Evolutionary conservation across 2,329 filamentous ascomycete species (phyloP).

Genomic region (Ambrosiella xylebori): DNA sequence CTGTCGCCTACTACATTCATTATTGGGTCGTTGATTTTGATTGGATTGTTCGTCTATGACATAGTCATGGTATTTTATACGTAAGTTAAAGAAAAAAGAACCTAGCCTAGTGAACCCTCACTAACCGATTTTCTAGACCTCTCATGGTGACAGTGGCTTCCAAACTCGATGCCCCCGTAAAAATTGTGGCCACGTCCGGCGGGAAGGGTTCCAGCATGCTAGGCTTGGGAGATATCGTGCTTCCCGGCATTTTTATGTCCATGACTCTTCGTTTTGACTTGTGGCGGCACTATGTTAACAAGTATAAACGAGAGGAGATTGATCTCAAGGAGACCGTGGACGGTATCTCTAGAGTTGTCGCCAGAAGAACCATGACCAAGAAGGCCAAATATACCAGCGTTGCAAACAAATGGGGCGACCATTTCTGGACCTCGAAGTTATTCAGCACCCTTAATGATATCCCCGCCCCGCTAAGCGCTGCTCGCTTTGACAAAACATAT

Average conservation of each 20-base stretch:
- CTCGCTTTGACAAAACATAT: constrained; percentile 61
- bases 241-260: constrained; percentile 80
- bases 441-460: background rate
- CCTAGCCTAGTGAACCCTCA: background rate
- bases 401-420: constrained; percentile 64
- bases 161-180: constrained; percentile 79
- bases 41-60: constrained; percentile 81
- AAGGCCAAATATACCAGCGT: constrained; percentile 39
- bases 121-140: constrained; percentile 31
- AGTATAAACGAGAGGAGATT: constrained; percentile 31
- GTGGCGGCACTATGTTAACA: constrained; percentile 61
- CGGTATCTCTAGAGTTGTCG: constrained; percentile 20
- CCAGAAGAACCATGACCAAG: constrained; percentile 25
- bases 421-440: constrained; percentile 48
- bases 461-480: constrained; percentile 1
- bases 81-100: constrained; percentile 24
- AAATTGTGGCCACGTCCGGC: constrained; percentile 58
- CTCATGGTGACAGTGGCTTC: constrained; percentile 81
- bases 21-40: constrained; percentile 62
- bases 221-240: constrained; percentile 81
- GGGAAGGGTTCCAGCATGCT: constrained; percentile 60
- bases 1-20: constrained; percentile 79
- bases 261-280: constrained; percentile 84
- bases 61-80: constrained; percentile 86
- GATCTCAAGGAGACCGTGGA: constrained; percentile 10